Evolutionary conservation across 202 grass and related monocot species (phyloP), one percentile per base, ranked within the genome.

Genomic region (Saccharum hybrid): DNA sequence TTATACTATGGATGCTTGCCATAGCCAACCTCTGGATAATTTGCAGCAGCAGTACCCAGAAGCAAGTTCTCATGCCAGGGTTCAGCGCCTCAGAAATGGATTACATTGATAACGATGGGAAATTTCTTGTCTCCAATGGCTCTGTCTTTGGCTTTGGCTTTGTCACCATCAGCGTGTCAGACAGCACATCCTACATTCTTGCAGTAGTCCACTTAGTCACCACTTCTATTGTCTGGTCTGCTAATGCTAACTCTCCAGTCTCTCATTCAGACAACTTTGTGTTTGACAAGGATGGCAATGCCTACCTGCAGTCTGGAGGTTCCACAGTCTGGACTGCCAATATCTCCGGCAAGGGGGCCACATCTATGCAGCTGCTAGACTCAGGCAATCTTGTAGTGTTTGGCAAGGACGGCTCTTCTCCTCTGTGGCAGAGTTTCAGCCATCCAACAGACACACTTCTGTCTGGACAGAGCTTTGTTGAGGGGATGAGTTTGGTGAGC

Each of bases 371-470:
- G 54, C 91, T 98, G 1, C 78, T 91, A 57, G 81, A 98, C 75
- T 88, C 93, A 0, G 96, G 96, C 67, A 96, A 98, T 68, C 83
- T 98, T 34, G 59, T 98, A 28, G 59, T 98, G 38, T 64, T 94
- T 21, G 87, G 83, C 46, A 68, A 87, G 65, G 93, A 89, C n/a
- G 12, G 19, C 22, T 88, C 90, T 69, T 78, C 85, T 43, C 88
- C 68, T 21, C 70, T 96, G 22, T 98, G 96, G 93, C 93, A 96
- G 88, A 98, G 93, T 83, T 96, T 98, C 78, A 86, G 74, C 85
- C 13, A 96, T 79, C 96, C 96, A 36, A 96, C 96, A 1, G 82
- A 99, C 84, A 96, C 91, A n/a, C 93, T 99, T 62, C 84, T 99
- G 2, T 86, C 93, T 51, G 82, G 88, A 6, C 96, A 99, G 72